Evolutionary conservation across 192 early-diverging fungal species (phyloP), one percentile per base, ranked within the genome.

Genomic region (Backusella macrospora): DNA sequence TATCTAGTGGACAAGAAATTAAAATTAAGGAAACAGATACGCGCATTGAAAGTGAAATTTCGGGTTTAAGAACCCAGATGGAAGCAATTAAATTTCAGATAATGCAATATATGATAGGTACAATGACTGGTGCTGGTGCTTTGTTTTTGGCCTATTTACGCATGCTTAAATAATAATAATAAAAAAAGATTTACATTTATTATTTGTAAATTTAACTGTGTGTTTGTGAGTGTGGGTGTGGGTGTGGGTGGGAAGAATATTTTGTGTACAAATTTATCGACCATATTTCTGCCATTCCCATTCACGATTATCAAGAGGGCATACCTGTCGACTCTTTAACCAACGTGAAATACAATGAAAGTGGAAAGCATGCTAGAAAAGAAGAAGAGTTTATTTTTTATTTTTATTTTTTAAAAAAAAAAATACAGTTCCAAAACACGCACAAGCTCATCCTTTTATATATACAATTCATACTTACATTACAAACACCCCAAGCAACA

Each of bases 261-360:
- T 0, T 8, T 52, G 16, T 52, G 5, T 52, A 18, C 18, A 1
- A 4, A 12, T 68, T 68, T 68, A 68, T 68, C 67, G 67, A 39
- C 43, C 90, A 66, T 91, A 90, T 90, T 98, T 99, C 80, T 98
- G 96, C 87, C 92, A 95, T 79, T 96, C 95, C 98, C 98, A 99
- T 83, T 97, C 94, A 81, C 96, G 86, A 84, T 98, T 99, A 85
- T 99, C 98, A 79, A 99, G 83, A 47, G 98, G 98, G 78, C 98
- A 99, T 23, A 98, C 94, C 79, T 95, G 90, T 49, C 98, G 88
- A 75, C 91, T 96, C 85, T 98, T 98, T 46, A 99, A 85, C 98
- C 98, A 99, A 78, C 96, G 90, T 48, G 92, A 91, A 68, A 99
- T 99, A 84, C 98, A 99, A 77, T 99, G 98, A 75, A 96, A 96